Evolutionary conservation across 139 green algal genomes (phyloP), one percentile per base, ranked within the genome.

Genomic region (Chlorella vulgaris): DNA sequence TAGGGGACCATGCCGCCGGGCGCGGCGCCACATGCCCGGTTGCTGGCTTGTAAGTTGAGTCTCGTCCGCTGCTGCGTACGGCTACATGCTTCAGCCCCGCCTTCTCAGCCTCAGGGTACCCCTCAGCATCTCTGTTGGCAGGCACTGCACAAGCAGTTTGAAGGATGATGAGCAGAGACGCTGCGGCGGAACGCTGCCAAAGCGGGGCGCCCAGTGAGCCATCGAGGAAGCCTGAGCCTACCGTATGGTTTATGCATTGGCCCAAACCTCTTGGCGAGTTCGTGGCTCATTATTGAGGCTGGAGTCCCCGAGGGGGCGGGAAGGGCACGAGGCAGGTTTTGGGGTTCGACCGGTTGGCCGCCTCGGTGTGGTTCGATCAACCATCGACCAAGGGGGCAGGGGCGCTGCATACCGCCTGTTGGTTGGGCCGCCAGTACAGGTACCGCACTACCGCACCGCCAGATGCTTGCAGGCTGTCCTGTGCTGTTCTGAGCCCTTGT

Each of bases 91-190:
- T 83, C 47, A 83, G 50, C 6, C 77, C 77, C 6, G 77, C 39
- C 65, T 83, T 83, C 33, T 67, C 40, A 21, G 65, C 36, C 50
- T 83, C 77, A 47, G 76, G 28, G 26, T 53, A 83, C 6, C 77
- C 77, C 77, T 83, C 66, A 19, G 66, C 77, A 31, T 83, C 77
- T 3, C 24, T 38, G 65, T 83, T 83, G 19, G 66, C 77, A 4
- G 50, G 65, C 26, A 83, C 77, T 83, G 77, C 66, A n/a, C 66
- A n/a, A 29, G 65, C n/a, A 28, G 35, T 4, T 38, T 55, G 39
- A 6, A 15, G 15, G 10, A 7, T 58, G 42, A 21, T 7, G 24
- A 58, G 21, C 21, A n/a, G 6, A 3, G 35, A 4, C 43, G 7
- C 43, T 1, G 7, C 3, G 33, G 35, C n/a, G 33, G 21, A 26